Evolutionary conservation across 2,329 filamentous ascomycete species (phyloP).

Genomic region (Plectosphaerella sp.): DNA sequence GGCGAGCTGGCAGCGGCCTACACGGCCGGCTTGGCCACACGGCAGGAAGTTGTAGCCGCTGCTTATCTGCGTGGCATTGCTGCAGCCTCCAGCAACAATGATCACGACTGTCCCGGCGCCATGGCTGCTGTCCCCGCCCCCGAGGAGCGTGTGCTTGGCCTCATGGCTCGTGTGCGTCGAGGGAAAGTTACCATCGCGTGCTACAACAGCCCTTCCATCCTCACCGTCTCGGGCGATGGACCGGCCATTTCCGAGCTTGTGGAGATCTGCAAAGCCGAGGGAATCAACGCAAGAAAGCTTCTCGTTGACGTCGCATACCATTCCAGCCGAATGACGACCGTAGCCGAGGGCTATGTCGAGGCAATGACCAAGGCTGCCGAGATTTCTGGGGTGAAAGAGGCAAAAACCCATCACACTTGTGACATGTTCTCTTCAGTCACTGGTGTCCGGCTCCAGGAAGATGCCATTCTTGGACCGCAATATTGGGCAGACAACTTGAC

Average conservation of each 20-base stretch:
- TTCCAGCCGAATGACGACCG: constrained; percentile 8
- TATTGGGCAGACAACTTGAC: constrained; percentile 7
- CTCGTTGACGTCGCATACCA: constrained; percentile 8
- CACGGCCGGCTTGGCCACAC: constrained; percentile 2
- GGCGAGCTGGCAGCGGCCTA: constrained; percentile 35
- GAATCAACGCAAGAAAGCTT: constrained; percentile 1
- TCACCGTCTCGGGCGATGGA: constrained; percentile 47
- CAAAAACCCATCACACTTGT: neutral
- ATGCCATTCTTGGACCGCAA: neutral
- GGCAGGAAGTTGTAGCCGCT: neutral
- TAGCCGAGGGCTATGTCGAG: constrained; percentile 5
- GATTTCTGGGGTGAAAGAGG: neutral
- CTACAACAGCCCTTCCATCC: constrained; percentile 46
- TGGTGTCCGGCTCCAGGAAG: neutral
- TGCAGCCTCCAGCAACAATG: neutral
- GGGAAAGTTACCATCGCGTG: constrained; percentile 22
- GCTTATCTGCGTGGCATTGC: neutral
- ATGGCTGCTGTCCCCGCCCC: neutral
- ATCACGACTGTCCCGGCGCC: neutral
- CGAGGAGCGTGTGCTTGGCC: neutral
- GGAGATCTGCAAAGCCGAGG: constrained; percentile 23
- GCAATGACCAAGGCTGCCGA: neutral
- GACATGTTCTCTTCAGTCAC: constrained; percentile 9
- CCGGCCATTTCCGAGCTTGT: constrained; percentile 35
- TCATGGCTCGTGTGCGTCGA: neutral